Evolutionary conservation across 106 monocot genomes (phyloP).

Genomic region (Apostasia shenzhenica): DNA sequence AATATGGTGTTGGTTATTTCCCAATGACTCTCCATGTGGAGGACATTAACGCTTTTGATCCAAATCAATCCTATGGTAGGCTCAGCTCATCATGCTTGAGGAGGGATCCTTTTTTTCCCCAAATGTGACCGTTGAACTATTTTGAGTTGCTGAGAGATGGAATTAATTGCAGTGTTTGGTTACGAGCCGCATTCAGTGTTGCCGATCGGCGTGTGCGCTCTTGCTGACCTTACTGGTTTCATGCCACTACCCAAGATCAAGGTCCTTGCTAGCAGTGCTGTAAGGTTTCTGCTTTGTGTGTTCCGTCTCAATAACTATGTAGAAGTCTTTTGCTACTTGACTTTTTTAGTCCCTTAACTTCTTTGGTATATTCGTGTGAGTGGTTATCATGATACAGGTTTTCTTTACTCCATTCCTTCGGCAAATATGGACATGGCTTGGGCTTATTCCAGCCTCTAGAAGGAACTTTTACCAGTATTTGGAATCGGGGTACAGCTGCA

Average conservation of each 20-base stretch:
- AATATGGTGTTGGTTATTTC: constrained; percentile 68
- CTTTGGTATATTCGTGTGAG: no score
- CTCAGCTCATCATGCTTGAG: not conserved
- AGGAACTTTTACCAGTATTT: constrained; percentile 64
- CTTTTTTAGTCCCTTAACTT: not conserved
- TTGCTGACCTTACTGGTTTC: constrained; percentile 62
- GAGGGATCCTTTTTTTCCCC: no score
- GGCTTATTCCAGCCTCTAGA: constrained; percentile 63
- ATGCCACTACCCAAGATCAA: constrained; percentile 84
- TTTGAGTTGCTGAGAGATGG: not conserved
- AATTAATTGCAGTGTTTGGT: constrained; percentile 63
- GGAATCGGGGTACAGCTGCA: constrained; percentile 64
- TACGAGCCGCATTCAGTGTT: constrained; percentile 93
- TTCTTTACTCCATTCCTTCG: constrained; percentile 86
- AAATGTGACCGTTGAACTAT: no score
- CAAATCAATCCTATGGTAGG: constrained; percentile 67
- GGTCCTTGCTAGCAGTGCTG: constrained; percentile 93
- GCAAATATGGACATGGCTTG: constrained; percentile 93
- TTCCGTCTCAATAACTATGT: no score
- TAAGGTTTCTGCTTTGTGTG: constrained; percentile 27
- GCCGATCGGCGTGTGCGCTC: constrained; percentile 54
- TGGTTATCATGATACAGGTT: constrained; percentile 24
- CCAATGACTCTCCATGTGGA: constrained; percentile 81
- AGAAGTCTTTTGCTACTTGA: not conserved
- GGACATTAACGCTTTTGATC: constrained; percentile 66